Percentiles rank a stretch among this genome's conserved stretches.
Evolutionary conservation across 192 early-diverging fungal genomes (phyloP).

Genomic region (Gigaspora rosea): DNA sequence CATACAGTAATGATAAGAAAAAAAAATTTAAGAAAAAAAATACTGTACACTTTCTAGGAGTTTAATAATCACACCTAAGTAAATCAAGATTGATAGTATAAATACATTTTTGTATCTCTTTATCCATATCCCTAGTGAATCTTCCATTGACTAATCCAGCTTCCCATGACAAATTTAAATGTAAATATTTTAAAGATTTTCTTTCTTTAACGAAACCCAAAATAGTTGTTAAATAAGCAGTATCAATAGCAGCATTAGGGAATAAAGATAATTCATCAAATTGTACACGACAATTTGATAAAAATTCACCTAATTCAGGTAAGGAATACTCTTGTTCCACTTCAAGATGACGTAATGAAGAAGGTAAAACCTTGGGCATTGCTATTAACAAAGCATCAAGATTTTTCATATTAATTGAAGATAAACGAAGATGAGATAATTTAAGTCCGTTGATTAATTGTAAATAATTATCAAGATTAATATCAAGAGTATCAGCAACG

Average conservation of each 20-base stretch:
- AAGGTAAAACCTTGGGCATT: neutral
- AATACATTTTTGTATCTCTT: neutral
- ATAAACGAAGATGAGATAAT: neutral
- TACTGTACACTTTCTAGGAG: too few relatives aligned
- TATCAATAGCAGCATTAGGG: conserved; percentile 4
- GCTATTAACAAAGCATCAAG: neutral
- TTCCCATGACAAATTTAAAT: conserved; percentile 19
- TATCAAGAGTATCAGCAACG: neutral
- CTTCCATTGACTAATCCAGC: neutral
- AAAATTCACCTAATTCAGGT: neutral
- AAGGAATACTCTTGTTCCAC: conserved; percentile 10
- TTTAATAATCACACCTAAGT: neutral
- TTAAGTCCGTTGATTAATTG: neutral
- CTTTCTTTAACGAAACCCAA: neutral
- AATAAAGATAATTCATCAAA: conserved; percentile 10
- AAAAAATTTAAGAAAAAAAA: too few relatives aligned
- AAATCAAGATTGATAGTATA: neutral
- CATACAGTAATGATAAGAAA: too few relatives aligned
- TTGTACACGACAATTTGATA: neutral
- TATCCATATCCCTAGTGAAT: neutral
- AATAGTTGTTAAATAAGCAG: neutral
- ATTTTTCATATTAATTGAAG: neutral
- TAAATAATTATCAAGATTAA: neutral
- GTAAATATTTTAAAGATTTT: neutral
- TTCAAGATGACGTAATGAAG: neutral